Evolutionary conservation across 1,139 yeast species (phyloP).

Genomic region (Hansenula lynferdii): DNA sequence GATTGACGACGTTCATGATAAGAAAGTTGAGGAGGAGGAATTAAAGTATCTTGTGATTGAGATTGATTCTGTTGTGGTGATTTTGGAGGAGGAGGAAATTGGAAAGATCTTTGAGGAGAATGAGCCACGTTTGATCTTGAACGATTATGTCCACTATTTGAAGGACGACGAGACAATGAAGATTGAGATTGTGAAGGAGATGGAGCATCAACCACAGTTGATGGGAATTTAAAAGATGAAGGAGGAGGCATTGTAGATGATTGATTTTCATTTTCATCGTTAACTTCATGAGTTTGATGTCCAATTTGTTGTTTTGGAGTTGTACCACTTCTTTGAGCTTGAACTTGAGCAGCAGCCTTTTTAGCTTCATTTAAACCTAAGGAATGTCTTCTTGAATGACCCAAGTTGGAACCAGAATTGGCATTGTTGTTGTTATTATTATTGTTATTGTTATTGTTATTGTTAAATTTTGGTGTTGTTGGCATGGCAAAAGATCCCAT

Average conservation of each 20-base stretch:
- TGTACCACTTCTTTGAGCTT: conserved; percentile 50
- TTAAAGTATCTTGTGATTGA: conserved; percentile 6
- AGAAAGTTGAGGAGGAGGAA: conserved; percentile 20
- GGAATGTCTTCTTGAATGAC: conserved; percentile 90
- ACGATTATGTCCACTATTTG: conserved; percentile 10
- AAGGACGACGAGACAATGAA: conserved; percentile 3
- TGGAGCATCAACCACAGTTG: conserved; percentile 34
- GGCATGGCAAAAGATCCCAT: conserved; percentile 26
- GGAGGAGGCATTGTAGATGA: conserved; percentile 20
- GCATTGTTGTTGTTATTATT: not conserved
- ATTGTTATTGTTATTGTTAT: not conserved
- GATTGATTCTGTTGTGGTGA: conserved; percentile 14
- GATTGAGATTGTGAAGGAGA: conserved; percentile 8
- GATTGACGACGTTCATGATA: conserved; percentile 40
- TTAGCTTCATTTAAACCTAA: conserved; percentile 91
- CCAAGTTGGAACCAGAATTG: conserved; percentile 26
- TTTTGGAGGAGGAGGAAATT: conserved; percentile 41
- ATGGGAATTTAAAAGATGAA: conserved; percentile 49
- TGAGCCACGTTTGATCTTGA: conserved; percentile 28
- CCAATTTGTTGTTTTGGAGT: conserved; percentile 11
- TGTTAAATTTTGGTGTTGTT: conserved; percentile 15
- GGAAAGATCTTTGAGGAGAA: conserved; percentile 34
- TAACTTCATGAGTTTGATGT: conserved; percentile 17
- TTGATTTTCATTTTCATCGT: conserved; percentile 8
- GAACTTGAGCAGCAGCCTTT: conserved; percentile 91